Base-by-base conservation (phyloP, 345 rosid species). In the Pseudoturritis turrita region DNA sequence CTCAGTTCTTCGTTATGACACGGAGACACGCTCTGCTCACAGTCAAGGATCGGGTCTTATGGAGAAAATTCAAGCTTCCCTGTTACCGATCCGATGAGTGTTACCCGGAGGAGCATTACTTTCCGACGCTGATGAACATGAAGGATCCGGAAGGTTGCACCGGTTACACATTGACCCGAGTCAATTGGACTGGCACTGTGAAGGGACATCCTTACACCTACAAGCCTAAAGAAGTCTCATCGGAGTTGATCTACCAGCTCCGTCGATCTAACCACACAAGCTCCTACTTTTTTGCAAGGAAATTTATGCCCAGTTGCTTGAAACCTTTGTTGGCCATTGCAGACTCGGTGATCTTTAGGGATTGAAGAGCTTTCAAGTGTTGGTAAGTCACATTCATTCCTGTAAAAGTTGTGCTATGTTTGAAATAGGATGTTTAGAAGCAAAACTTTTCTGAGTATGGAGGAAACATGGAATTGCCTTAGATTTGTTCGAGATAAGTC, bases 41-140 rank as follows among this genome's bases (percentile, higher is more conserved):
- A 5, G 10, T 61, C 36, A 61, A 43, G 5, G 66, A 61, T 41
- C 36, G 66, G 1, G 6, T 43, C 51, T 10, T 61, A 37, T 61
- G 66, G 66, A n/a, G 66, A 0, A 61, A 61, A 15, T 61, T 61
- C 37, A 61, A 61, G 37, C 51, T 61, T 0, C 66, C 66, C 0
- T 61, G 66, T 26, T 41, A 41, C 10, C 49, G 65, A 12, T 60
- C 65, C 22, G 65, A 60, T 5, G 66, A 41, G 23, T 61, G 66
- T 41, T 61, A 41, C 37, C 66, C 66, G n/a, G 66, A 61, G 25
- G 66, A 61, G 51, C 66, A 61, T 61, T 61, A 61, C 10, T 61
- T 61, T 8, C 51, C 51, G n/a, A 61, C 66, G 9, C 5, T 61
- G 66, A 4, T 61, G 66, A 61, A 61, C 37, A 61, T 61, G 15